Evolutionary conservation across 2,329 filamentous ascomycete genomes (phyloP).

Genomic region (Fusarium continuum): DNA sequence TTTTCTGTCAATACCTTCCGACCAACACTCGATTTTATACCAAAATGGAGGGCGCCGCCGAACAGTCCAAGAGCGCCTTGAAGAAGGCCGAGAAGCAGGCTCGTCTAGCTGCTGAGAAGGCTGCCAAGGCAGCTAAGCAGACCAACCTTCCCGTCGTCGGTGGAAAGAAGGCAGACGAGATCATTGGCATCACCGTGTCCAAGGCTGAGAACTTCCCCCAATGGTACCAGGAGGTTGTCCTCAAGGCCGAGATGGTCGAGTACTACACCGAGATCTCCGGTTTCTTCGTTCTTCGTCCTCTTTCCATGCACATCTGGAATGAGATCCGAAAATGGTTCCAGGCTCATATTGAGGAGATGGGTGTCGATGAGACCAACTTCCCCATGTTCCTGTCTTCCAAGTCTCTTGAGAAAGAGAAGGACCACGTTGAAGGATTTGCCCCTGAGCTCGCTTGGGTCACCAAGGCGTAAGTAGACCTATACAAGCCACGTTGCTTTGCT

Average conservation of each 20-base stretch:
- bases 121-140: conserved; percentile 69
- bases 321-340: conserved; percentile 74
- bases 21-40: conserved; percentile 23
- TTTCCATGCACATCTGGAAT: conserved; percentile 74
- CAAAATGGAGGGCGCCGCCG: conserved; percentile 48
- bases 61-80: conserved; percentile 67
- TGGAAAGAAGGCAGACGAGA: conserved; percentile 69
- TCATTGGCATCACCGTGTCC: conserved; percentile 87
- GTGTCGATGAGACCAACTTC: conserved; percentile 95
- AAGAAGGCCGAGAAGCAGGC: conserved; percentile 74
- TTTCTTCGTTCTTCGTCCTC: conserved; percentile 89
- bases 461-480: conserved; percentile 67
- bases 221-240: conserved; percentile 98
- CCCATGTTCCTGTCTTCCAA: conserved; percentile 94
- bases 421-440: conserved; percentile 98
- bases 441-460: conserved; percentile 92
- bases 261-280: conserved; percentile 96
- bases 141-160: conserved; percentile 60
- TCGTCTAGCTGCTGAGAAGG: conserved; percentile 68
- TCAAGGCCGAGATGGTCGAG: conserved; percentile 97
- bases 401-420: conserved; percentile 88
- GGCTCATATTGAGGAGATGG: conserved; percentile 84
- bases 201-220: conserved; percentile 89
- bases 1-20: conserved; percentile 2
- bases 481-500: neutral